These are phyloP conservation scores for Fusarium austroafricanum DNA, from an alignment of 2,329 filamentous ascomycete species.

Conservation along the genomic window DNA sequence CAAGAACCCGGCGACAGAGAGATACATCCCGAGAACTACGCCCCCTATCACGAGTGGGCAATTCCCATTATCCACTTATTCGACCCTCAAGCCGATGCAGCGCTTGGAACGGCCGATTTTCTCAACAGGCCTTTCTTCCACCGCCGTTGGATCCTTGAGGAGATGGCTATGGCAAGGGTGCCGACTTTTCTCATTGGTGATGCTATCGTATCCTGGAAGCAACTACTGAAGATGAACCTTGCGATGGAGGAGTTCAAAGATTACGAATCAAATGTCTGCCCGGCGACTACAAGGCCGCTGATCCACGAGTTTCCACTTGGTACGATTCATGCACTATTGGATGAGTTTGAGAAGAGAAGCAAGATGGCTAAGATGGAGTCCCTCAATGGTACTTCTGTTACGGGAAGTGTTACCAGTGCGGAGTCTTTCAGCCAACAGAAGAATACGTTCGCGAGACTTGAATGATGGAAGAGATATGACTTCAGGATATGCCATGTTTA, in stretches of 20 bases:
- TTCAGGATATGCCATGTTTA: conserved; percentile 1
- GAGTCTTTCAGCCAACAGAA: conserved; percentile 17
- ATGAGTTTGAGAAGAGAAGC: conserved; percentile 34
- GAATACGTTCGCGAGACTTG: conserved; percentile 9
- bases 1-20: conserved; percentile 51
- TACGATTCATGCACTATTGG: conserved; percentile 31
- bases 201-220: conserved; percentile 52
- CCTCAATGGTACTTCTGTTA: conserved; percentile 16
- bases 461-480: neutral
- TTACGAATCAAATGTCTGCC: conserved; percentile 48
- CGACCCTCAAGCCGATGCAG: conserved; percentile 39
- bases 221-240: conserved; percentile 51
- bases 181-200: conserved; percentile 50
- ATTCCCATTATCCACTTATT: conserved; percentile 42
- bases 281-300: conserved; percentile 18
- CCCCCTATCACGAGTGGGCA: conserved; percentile 49
- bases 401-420: conserved; percentile 21
- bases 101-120: conserved; percentile 45
- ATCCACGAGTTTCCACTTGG: conserved; percentile 33
- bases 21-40: conserved; percentile 51
- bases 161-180: conserved; percentile 51
- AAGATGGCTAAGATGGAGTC: conserved; percentile 36
- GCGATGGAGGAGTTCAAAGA: conserved; percentile 53
- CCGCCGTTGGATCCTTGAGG: conserved; percentile 53
- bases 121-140: conserved; percentile 50